Conservation (phyloP, 352 stramenopile species). For the Phytophthora fragariaefolia region DNA sequence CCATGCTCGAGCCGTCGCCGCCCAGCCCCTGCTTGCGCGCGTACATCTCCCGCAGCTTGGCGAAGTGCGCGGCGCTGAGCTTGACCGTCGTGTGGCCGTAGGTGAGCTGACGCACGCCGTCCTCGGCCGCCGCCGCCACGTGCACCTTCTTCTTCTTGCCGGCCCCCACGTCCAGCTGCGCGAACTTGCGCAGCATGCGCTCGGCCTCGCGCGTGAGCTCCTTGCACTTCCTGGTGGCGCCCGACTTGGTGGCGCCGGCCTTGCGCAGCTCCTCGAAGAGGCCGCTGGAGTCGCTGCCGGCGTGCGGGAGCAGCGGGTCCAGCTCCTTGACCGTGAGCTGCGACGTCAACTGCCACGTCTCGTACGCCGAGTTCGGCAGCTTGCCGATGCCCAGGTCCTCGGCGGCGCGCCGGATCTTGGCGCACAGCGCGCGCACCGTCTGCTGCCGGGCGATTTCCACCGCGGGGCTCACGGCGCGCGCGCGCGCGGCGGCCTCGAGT, state of each 20-base stretch:
- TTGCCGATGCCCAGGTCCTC: conserved; percentile 82
- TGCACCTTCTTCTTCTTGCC: conserved; percentile 63
- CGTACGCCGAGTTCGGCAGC: conserved; percentile 83
- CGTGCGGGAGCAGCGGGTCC: conserved; percentile 79
- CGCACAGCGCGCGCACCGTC: conserved; percentile 66
- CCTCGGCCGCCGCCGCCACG: conserved; percentile 31
- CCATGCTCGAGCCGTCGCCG: conserved; percentile 25
- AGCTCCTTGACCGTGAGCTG: conserved; percentile 71
- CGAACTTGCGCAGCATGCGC: conserved; percentile 57
- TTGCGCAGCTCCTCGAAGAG: conserved; percentile 79
- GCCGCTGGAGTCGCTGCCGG: conserved; percentile 69
- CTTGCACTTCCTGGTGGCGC: conserved; percentile 72
- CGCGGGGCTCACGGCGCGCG: conserved; percentile 41
- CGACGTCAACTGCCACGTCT: conserved; percentile 88
- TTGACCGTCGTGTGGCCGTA: conserved; percentile 80
- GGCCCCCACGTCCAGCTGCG: conserved; percentile 47
- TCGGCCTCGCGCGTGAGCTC: conserved; percentile 63
- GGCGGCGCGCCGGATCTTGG: conserved; percentile 67
- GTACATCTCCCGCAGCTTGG: conserved; percentile 90
- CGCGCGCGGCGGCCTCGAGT: conserved; percentile 22
- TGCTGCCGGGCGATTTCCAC: conserved; percentile 79
- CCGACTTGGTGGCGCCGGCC: conserved; percentile 65
- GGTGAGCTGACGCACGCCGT: conserved; percentile 57
- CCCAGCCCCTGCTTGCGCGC: conserved; percentile 45
- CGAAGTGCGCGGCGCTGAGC: conserved; percentile 82